Percentiles rank a stretch among this genome's conserved stretches.
Evolutionary conservation across 148 eudicot species (phyloP).

Genomic region (Heliamphora exappendiculata): DNA sequence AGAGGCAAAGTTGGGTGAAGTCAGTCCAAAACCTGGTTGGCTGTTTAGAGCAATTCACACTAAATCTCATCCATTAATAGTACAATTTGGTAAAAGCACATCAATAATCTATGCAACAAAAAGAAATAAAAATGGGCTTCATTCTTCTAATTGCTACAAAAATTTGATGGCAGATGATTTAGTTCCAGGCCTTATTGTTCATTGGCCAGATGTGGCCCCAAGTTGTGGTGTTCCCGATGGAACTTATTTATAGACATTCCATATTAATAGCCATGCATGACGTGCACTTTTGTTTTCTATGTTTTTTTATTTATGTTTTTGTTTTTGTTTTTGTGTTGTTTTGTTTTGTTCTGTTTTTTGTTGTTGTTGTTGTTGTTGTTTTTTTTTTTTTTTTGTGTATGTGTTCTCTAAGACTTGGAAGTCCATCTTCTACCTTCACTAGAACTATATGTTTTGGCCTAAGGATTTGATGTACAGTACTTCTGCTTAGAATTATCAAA

Average conservation of each 20-base stretch:
- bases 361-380: no score
- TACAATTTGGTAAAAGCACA: not conserved
- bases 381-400: no score
- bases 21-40: slow-evolving; percentile 4
- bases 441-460: no score
- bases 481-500: not conserved
- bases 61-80: not conserved
- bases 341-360: no score
- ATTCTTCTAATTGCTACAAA: not conserved
- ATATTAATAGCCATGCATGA: not conserved
- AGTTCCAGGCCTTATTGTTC: not conserved
- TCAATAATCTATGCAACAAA: not conserved
- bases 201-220: not conserved
- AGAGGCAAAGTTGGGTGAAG: not conserved
- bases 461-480: no score
- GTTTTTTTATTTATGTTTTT: not conserved
- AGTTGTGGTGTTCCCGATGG: not conserved
- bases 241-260: not conserved
- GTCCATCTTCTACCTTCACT: no score
- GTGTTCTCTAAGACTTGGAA: no score
- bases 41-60: not conserved
- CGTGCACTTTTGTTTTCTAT: not conserved
- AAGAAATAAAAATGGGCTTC: not conserved
- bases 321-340: no score
- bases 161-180: not conserved